Conservation (phyloP, 2,329 filamentous ascomycete genomes). For the Alternaria brassicicola region DNA sequence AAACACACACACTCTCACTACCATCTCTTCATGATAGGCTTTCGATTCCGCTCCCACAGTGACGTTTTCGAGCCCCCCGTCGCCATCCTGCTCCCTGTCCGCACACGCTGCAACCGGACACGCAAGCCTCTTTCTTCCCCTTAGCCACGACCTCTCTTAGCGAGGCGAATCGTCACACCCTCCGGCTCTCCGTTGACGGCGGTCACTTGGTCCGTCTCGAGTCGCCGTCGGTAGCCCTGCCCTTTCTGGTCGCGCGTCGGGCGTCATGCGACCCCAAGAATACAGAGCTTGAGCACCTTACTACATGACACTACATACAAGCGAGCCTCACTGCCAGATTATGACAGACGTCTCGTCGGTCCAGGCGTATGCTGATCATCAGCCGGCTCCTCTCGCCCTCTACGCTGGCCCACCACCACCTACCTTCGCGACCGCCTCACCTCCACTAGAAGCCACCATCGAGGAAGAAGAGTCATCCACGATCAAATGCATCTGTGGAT, state of each 20-base stretch:
- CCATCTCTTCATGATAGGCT: slow-evolving; percentile 27
- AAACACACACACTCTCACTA: slow-evolving; percentile 19
- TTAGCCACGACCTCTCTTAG: slow-evolving; percentile 19
- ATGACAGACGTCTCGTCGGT: slow-evolving; percentile 53
- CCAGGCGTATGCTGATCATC: slow-evolving; percentile 51
- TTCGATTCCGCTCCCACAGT: slow-evolving; percentile 19
- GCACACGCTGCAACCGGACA: slow-evolving; percentile 34
- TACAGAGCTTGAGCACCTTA: slow-evolving; percentile 46
- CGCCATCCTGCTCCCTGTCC: slow-evolving; percentile 23
- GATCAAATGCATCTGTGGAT: slow-evolving; percentile 97
- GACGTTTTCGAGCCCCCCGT: slow-evolving; percentile 30
- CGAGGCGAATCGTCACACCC: slow-evolving; percentile 13
- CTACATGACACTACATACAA: slow-evolving; percentile 28
- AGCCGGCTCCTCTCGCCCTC: slow-evolving; percentile 48
- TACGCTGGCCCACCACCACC: slow-evolving; percentile 37
- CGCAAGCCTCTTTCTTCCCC: slow-evolving; percentile 38
- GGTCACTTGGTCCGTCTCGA: slow-evolving; percentile 33
- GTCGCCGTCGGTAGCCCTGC: slow-evolving; percentile 32
- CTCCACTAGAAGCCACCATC: slow-evolving; percentile 51
- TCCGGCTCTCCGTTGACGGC: slow-evolving; percentile 23
- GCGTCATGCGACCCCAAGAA: slow-evolving; percentile 52
- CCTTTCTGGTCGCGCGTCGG: slow-evolving; percentile 42
- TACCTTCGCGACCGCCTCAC: slow-evolving; percentile 45
- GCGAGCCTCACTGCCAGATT: slow-evolving; percentile 43
- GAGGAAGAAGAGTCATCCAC: slow-evolving; percentile 82